A percentile compares a stretch with the other conserved stretches of the same genome.
phyloP scores from a whole-genome alignment of 768 basidiomycete genomes.

The Hygrophoropsis aurantiaca region DNA sequence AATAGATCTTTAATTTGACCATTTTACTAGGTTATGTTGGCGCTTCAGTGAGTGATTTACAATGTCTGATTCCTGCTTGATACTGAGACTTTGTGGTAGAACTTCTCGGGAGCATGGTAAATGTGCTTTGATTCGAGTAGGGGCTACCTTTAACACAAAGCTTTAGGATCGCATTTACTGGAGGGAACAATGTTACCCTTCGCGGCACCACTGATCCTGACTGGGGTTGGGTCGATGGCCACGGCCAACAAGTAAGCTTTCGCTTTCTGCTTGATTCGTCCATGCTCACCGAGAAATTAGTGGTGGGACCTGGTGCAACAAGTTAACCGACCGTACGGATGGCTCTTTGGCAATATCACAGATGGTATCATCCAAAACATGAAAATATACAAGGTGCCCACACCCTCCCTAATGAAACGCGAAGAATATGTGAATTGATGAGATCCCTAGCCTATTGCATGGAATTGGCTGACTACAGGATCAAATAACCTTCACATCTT shows the following conservation, averaged over 20 bases:
- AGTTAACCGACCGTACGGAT: conserved; percentile 54
- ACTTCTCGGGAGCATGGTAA: conserved; percentile 47
- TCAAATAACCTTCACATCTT: conserved; percentile 49
- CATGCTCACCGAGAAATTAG: conserved; percentile 22
- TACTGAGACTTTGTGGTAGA: conserved; percentile 23
- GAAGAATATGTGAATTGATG: too few relatives aligned
- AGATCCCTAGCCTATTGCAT: conserved; percentile 48
- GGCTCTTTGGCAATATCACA: conserved; percentile 51
- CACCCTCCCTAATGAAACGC: not conserved
- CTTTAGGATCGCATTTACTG: conserved; percentile 52
- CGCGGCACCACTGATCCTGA: conserved; percentile 52
- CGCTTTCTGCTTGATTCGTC: not conserved
- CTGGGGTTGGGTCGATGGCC: conserved; percentile 66
- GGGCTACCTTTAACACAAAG: not conserved
- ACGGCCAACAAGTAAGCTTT: conserved; percentile 50
- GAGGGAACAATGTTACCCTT: conserved; percentile 59
- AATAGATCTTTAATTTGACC: not conserved
- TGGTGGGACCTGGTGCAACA: conserved; percentile 61
- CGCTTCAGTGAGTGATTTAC: conserved; percentile 35
- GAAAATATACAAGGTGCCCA: conserved; percentile 52
- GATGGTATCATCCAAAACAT: conserved; percentile 56
- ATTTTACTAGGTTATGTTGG: conserved; percentile 35
- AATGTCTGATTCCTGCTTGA: not conserved
- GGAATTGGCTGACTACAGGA: conserved; percentile 56
- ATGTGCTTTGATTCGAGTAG: not conserved